phyloP scores from a whole-genome alignment of 768 basidiomycete species.

The Trametes meyenii region DNA sequence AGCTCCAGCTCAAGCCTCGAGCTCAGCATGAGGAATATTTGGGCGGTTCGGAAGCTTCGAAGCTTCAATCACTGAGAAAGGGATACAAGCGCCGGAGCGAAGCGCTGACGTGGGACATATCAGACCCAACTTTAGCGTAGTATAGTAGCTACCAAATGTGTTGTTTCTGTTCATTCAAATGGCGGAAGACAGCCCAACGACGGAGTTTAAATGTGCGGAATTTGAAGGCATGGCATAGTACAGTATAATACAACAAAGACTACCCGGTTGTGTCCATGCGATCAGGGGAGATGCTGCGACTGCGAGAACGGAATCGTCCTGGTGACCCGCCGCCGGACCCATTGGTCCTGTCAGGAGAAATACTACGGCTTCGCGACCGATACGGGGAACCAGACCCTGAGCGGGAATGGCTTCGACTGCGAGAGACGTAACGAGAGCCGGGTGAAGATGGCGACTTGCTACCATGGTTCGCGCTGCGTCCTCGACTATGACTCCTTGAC shows the following conservation, averaged over 20 bases:
- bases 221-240: neutral
- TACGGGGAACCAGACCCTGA: conserved; percentile 42
- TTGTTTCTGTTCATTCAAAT: too few relatives aligned
- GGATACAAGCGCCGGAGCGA: too few relatives aligned
- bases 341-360: conserved; percentile 49
- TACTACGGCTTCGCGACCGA: conserved; percentile 60
- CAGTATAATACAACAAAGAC: conserved; percentile 13
- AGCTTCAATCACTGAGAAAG: too few relatives aligned
- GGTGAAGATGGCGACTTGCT: conserved; percentile 44
- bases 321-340: conserved; percentile 18
- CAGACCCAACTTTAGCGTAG: too few relatives aligned
- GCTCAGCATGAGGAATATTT: too few relatives aligned
- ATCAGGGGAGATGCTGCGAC: conserved; percentile 42
- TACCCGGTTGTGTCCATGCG: conserved; percentile 38
- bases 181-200: too few relatives aligned
- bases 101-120: too few relatives aligned
- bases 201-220: too few relatives aligned
- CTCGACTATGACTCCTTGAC: conserved; percentile 17
- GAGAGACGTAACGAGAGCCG: conserved; percentile 64
- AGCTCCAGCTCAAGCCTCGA: too few relatives aligned
- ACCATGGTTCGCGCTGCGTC: conserved; percentile 4
- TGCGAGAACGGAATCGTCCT: conserved; percentile 35
- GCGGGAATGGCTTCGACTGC: conserved; percentile 61
- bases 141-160: too few relatives aligned
- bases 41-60: too few relatives aligned